phyloP scores from a whole-genome alignment of 2,329 filamentous ascomycete genomes.

The Fusarium globosum region DNA sequence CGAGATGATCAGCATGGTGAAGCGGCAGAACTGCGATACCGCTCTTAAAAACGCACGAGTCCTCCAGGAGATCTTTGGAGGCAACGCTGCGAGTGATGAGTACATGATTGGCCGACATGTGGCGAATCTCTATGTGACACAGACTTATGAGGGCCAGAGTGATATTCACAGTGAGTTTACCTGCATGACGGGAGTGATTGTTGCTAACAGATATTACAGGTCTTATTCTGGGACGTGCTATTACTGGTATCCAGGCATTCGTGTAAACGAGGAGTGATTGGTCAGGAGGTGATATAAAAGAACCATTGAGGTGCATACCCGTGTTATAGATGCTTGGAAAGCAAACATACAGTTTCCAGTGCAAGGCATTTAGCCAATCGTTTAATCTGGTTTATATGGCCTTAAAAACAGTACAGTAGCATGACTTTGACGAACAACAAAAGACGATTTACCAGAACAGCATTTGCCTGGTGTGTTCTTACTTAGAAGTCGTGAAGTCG shows the following conservation, averaged over 20 bases:
- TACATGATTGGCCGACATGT: constrained; percentile 96
- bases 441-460: not conserved
- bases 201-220: constrained; percentile 58
- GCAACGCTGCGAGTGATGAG: constrained; percentile 98
- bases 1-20: constrained; percentile 98
- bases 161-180: constrained; percentile 88
- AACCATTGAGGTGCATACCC: constrained; percentile 19
- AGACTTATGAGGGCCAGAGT: constrained; percentile 98
- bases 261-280: constrained; percentile 56
- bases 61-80: constrained; percentile 95
- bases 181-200: not conserved
- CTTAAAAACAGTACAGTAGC: not conserved
- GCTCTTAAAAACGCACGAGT: constrained; percentile 82
- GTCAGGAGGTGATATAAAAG: constrained; percentile 23
- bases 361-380: not conserved
- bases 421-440: not conserved
- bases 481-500: not conserved
- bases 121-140: constrained; percentile 94
- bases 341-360: constrained; percentile 4
- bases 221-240: constrained; percentile 74
- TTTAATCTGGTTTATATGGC: not conserved
- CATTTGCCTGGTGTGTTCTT: not conserved
- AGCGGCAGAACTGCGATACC: constrained; percentile 95
- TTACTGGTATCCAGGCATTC: constrained; percentile 84
- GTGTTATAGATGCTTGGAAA: constrained; percentile 35